Conservation (phyloP, 371 early-diverging fungal species). For the Encephalitozoon hellem region DNA sequence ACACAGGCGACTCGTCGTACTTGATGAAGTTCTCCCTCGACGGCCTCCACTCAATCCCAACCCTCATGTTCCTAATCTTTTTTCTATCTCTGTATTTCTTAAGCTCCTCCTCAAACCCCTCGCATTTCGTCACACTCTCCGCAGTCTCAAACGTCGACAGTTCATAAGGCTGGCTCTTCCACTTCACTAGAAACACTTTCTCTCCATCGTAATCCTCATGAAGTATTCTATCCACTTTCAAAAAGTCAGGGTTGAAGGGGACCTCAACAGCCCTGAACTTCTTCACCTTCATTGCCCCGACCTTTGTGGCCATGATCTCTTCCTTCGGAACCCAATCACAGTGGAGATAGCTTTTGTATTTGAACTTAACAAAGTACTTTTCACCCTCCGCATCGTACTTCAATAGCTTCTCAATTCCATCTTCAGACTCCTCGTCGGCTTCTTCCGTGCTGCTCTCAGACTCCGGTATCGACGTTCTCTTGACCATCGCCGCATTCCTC, state of each 20-base stretch:
- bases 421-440: slow-evolving; percentile 43
- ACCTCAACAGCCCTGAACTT: slow-evolving; percentile 41
- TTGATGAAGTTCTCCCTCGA: slow-evolving; percentile 47
- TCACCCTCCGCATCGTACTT: slow-evolving; percentile 48
- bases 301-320: slow-evolving; percentile 66
- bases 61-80: slow-evolving; percentile 29
- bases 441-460: neutral
- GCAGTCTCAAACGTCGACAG: slow-evolving; percentile 73
- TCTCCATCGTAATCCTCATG: slow-evolving; percentile 51
- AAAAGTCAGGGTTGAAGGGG: slow-evolving; percentile 54
- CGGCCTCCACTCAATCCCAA: slow-evolving; percentile 58
- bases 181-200: slow-evolving; percentile 70
- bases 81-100: slow-evolving; percentile 49
- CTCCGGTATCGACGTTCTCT: neutral
- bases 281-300: slow-evolving; percentile 68
- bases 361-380: slow-evolving; percentile 56
- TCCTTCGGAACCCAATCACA: slow-evolving; percentile 70
- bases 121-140: slow-evolving; percentile 63
- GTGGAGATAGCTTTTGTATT: slow-evolving; percentile 64
- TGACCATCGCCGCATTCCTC: slow-evolving; percentile 1
- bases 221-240: slow-evolving; percentile 57
- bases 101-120: slow-evolving; percentile 61
- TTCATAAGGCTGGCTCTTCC: slow-evolving; percentile 79
- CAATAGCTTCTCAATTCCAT: slow-evolving; percentile 58
- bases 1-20: slow-evolving; percentile 43